Evolutionary conservation across 2,329 filamentous ascomycete genomes (phyloP), one percentile per base, ranked within the genome.

Genomic region (Aureobasidium sp.): DNA sequence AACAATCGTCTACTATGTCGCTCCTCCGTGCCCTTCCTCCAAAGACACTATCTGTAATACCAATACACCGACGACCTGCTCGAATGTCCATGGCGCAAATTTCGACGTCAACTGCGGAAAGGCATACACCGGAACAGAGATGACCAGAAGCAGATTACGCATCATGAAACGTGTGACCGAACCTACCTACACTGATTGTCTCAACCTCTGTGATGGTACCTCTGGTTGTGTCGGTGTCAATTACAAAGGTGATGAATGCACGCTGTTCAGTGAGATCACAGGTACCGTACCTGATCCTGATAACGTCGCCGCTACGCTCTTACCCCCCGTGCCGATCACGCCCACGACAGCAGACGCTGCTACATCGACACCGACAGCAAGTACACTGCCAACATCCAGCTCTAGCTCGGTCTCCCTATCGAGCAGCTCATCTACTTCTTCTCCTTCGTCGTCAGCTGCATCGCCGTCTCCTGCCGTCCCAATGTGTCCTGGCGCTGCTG

Each of bases 171-270:
- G 36, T 49, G 64, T 65, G 4, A 47, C 42, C 1, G 66, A 66
- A 44, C 65, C 67, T 3, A 55, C 45, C 14, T 65, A 65, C 9
- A 58, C 64, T 14, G 63, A 64, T 11, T 70, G 68, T 61, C 53
- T 69, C 27, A 64, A 66, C n/a, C 62, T 66, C 9, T 73, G 71
- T 57, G 66, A 69, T 29, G 48, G 44, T 15, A 70, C 66, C 6
- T 52, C 64, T 5, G 60, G 64, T 4, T 73, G 71, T 51, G 68
- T 69, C 7, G 70, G 67, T 1, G 64, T 69, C 48, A 70, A 71
- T 42, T 72, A 69, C 57, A 64, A 69, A 22, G 66, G 62, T 9
- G 68, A 57, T 22, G 64, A 69, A 17, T 73, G 71, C 58, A 71
- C 68, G 1, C 49, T 72, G 9, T 68, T 72, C 51, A 70, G 68